A percentile compares a stretch with the other conserved stretches of the same genome.
These are phyloP conservation scores for Lactarius tabidus DNA, from an alignment of 768 basidiomycete species.

Conservation along the genomic window DNA sequence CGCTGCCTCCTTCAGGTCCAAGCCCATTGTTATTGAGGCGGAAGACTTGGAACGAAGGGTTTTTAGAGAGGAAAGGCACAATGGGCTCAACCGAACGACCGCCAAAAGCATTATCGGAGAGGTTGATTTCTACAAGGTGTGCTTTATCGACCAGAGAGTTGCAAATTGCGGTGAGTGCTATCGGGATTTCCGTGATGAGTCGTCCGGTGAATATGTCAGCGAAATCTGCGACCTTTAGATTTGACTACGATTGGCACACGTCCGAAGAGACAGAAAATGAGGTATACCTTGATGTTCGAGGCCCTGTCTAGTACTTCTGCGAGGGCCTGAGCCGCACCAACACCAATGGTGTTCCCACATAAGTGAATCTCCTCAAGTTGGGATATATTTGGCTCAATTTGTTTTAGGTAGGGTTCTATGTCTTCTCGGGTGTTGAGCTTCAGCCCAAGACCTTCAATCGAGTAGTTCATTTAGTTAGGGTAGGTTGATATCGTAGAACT, in stretches of 20 bases:
- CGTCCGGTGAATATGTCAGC: conserved; percentile 98
- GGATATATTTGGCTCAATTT: conserved; percentile 51
- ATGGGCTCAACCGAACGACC: conserved; percentile 93
- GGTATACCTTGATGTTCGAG: conserved; percentile 60
- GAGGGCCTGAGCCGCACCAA: conserved; percentile 82
- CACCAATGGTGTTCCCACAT: conserved; percentile 91
- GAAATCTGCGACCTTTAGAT: conserved; percentile 80
- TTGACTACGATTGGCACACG: background rate
- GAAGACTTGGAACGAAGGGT: conserved; percentile 77
- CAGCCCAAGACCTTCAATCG: conserved; percentile 62
- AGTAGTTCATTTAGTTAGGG: conserved; percentile 33
- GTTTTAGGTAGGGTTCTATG: conserved; percentile 65
- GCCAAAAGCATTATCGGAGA: conserved; percentile 96
- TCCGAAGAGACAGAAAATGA: conserved; percentile 10
- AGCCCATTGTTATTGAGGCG: conserved; percentile 97
- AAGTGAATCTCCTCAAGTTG: conserved; percentile 83
- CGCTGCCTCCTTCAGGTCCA: conserved; percentile 81
- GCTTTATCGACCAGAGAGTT: conserved; percentile 78
- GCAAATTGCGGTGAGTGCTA: conserved; percentile 83
- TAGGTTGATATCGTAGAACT: conserved; percentile 16
- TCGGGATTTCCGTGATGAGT: conserved; percentile 91
- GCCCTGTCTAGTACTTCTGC: conserved; percentile 74
- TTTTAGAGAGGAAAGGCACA: conserved; percentile 81
- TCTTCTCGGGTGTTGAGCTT: conserved; percentile 77
- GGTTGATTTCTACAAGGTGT: conserved; percentile 80